Base-by-base conservation (phyloP, 306 rosid genomes). In the Astragalus membranaceus region DNA sequence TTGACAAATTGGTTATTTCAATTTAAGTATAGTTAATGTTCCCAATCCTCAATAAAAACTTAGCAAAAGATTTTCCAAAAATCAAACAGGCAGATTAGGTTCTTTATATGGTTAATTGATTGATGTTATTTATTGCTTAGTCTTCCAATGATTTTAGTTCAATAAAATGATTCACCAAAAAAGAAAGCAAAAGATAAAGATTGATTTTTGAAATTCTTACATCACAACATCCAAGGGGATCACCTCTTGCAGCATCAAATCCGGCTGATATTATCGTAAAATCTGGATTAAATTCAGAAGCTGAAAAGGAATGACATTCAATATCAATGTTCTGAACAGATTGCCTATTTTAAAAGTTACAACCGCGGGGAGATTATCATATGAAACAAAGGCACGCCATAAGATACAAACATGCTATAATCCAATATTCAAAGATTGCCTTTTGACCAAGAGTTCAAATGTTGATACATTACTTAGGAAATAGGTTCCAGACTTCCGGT, bases 201-300 rank as follows among this genome's bases (percentile, higher is more conserved):
- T 10, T 52, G 12, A 17, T 49, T 61, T 29, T 61, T 29, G 17
- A 75, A 75, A 73, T 59, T 53, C 82, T 84, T 91, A 94, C 99
- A 77, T 94, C 99, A 42, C 99, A 94, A 81, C 92, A 83, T 63
- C 99, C 99, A 37, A 91, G 85, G 13, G 97, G 99, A 82, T 94
- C 99, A 53, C 99, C 99, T 85, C 97, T 87, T 16, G 99, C 99
- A 68, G 99, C 99, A 89, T 94, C 99, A 83, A 94, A 94, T 78
- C 99, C 99, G 1, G 99, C 99, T 70, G 99, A 94, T 88, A 94
- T 83, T 72, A 94, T 91, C 81, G 88, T 87, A 70, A 94, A 76
- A 83, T 91, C 99, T 3, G 99, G 99, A 66, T 88, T 82, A 67
- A 91, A 94, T 78, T 86, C 88, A 39, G 89, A 80, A 79, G 97